Percentiles rank a stretch among this genome's conserved stretches.
These are phyloP conservation scores for Daldinia caldariorum DNA, from an alignment of 495 filamentous ascomycete species.

Conservation along the genomic window DNA sequence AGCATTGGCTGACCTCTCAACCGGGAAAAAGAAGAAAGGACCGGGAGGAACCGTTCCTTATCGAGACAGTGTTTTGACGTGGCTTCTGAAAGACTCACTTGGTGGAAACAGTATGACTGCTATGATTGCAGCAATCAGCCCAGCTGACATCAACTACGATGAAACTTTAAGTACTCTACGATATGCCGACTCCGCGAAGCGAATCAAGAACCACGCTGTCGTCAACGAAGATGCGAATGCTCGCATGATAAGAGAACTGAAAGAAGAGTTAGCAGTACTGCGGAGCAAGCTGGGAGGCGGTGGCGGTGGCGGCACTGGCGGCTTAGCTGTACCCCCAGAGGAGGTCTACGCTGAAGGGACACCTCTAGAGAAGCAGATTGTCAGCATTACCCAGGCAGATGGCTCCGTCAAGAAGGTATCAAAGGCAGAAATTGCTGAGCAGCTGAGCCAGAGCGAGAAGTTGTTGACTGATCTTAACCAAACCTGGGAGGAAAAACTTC, in stretches of 20 bases:
- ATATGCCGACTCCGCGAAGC: conserved; percentile 97
- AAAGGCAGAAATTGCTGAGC: conserved; percentile 97
- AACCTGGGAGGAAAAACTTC: conserved; percentile 97
- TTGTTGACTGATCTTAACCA: conserved; percentile 96
- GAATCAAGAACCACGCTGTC: conserved; percentile 99
- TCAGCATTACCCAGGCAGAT: conserved; percentile 88
- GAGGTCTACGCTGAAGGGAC: conserved; percentile 91
- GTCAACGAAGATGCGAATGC: conserved; percentile 99
- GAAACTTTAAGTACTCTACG: conserved; percentile 95
- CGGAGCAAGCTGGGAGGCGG: conserved; percentile 84
- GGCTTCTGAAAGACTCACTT: conserved; percentile 96
- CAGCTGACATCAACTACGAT: conserved; percentile 99
- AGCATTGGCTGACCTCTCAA: conserved; percentile 89
- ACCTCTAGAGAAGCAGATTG: conserved; percentile 92
- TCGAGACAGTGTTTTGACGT: conserved; percentile 95
- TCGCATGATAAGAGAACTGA: conserved; percentile 97
- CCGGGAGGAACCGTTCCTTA: conserved; percentile 85
- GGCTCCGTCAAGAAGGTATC: conserved; percentile 93
- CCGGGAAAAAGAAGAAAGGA: conserved; percentile 83
- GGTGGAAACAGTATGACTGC: conserved; percentile 99
- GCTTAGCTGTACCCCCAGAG: conserved; percentile 64
- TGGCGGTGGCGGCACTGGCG: conserved; percentile 58
- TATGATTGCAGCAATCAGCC: conserved; percentile 99
- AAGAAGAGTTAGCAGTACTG: conserved; percentile 90
- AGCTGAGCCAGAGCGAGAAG: conserved; percentile 95